These are phyloP conservation scores for Tricholoma matsutake DNA, from an alignment of 768 basidiomycete species.

Conservation along the genomic window DNA sequence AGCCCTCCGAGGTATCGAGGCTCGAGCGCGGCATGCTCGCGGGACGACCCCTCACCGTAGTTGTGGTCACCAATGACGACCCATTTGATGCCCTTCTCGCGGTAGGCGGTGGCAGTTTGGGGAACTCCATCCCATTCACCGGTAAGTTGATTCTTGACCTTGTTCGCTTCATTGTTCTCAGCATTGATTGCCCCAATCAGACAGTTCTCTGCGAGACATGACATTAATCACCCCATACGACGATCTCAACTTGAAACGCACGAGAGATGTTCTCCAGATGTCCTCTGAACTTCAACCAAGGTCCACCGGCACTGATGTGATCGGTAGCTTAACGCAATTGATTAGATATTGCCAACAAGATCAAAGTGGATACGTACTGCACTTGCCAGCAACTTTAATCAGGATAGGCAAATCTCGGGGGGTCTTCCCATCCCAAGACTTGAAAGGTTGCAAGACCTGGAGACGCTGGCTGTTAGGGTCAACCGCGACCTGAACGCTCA, in stretches of 20 bases:
- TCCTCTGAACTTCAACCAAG: constrained; percentile 99
- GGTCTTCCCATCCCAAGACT: constrained; percentile 91
- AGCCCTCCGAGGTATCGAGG: constrained; percentile 93
- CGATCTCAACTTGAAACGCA: constrained; percentile 31
- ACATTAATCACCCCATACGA: constrained; percentile 2
- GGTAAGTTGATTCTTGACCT: constrained; percentile 86
- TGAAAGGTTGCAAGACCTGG: constrained; percentile 86
- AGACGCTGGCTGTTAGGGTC: constrained; percentile 84
- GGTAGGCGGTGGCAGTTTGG: constrained; percentile 82
- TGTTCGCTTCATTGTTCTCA: constrained; percentile 96
- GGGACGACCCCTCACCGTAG: constrained; percentile 98
- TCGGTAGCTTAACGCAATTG: constrained; percentile 59
- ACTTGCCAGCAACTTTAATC: constrained; percentile 99
- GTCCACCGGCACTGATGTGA: constrained; percentile 96
- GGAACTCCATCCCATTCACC: constrained; percentile 87
- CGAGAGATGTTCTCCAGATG: constrained; percentile 98
- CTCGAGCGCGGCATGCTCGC: constrained; percentile 96
- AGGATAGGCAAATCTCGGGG: constrained; percentile 85
- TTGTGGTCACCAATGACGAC: constrained; percentile 95
- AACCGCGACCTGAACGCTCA: constrained; percentile 83
- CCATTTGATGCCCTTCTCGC: constrained; percentile 89
- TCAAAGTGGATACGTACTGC: constrained; percentile 59
- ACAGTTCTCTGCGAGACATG: constrained; percentile 71
- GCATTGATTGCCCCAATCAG: constrained; percentile 96
- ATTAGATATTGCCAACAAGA: constrained; percentile 4